Evolutionary conservation across 2,329 filamentous ascomycete genomes (phyloP).

Genomic region (Trematosphaeria pertusa): DNA sequence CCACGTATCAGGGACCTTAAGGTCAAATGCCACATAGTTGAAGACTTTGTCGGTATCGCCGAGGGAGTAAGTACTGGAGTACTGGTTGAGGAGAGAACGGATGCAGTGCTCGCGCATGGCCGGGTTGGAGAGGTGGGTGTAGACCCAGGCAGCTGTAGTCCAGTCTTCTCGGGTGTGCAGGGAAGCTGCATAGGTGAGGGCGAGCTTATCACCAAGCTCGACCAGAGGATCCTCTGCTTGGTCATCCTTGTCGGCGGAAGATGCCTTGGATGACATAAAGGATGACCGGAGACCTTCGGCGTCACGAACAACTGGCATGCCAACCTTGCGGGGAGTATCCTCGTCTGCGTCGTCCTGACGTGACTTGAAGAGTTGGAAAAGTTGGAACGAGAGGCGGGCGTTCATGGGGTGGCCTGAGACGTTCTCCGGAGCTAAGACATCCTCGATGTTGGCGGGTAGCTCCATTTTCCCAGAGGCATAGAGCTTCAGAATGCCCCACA

Average conservation of each 20-base stretch:
- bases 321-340: conserved; percentile 34
- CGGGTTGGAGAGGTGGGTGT: conserved; percentile 74
- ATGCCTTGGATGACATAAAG: conserved; percentile 40
- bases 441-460: conserved; percentile 62
- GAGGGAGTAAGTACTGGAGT: conserved; percentile 70
- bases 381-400: conserved; percentile 81
- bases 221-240: conserved; percentile 65
- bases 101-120: conserved; percentile 74
- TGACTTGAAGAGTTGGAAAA: conserved; percentile 65
- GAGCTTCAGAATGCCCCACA: conserved; percentile 86
- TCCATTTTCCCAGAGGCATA: conserved; percentile 68
- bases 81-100: conserved; percentile 64
- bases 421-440: conserved; percentile 77
- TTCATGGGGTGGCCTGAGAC: conserved; percentile 77
- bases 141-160: conserved; percentile 71
- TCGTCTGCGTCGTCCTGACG: conserved; percentile 35
- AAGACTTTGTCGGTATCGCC: conserved; percentile 64
- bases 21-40: conserved; percentile 65
- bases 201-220: conserved; percentile 62
- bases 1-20: conserved; percentile 78
- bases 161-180: conserved; percentile 44
- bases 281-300: conserved; percentile 26
- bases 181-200: conserved; percentile 53
- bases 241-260: conserved; percentile 48
- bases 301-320: conserved; percentile 37